These are phyloP conservation scores for Ogataea populi-albae DNA, from an alignment of 805 yeast genomes.

Conservation along the genomic window DNA sequence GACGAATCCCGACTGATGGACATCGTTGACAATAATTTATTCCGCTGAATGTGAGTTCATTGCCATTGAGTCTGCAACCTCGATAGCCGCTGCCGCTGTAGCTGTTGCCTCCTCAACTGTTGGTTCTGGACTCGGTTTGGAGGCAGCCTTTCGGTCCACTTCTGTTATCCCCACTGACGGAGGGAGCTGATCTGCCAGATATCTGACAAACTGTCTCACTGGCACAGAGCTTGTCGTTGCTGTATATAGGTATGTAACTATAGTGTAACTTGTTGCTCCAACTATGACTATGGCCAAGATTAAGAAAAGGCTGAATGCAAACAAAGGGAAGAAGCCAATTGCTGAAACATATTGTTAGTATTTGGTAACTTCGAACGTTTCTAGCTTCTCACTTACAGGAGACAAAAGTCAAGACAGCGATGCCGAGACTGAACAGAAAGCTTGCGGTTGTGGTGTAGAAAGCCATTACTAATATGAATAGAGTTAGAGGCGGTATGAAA, in stretches of 20 bases:
- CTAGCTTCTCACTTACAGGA: conserved; percentile 12
- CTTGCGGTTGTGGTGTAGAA: conserved; percentile 15
- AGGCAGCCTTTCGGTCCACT: conserved; percentile 8
- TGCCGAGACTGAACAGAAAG: conserved; percentile 17
- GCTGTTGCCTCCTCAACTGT: not conserved
- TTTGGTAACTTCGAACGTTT: not conserved
- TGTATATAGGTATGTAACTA: conserved; percentile 8
- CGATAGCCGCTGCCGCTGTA: conserved; percentile 3
- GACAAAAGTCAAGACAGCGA: conserved; percentile 11
- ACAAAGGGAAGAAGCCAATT: conserved; percentile 26
- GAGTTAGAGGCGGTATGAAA: conserved; percentile 15
- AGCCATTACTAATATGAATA: conserved; percentile 15
- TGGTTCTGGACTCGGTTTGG: not conserved
- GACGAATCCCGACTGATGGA: too few relatives aligned
- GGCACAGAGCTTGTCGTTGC: conserved; percentile 12
- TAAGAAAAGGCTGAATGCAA: conserved; percentile 18
- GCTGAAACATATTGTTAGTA: conserved; percentile 12
- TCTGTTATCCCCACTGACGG: conserved; percentile 34
- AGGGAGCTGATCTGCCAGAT: conserved; percentile 31
- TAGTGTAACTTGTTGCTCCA: conserved; percentile 12
- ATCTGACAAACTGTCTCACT: conserved; percentile 19
- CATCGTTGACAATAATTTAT: too few relatives aligned
- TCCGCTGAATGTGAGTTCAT: too few relatives aligned
- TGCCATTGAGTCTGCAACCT: conserved; percentile 2
- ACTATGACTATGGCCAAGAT: conserved; percentile 11